Evolutionary conservation across 352 stramenopile genomes (phyloP).

Genomic region (Phytophthora idaei): DNA sequence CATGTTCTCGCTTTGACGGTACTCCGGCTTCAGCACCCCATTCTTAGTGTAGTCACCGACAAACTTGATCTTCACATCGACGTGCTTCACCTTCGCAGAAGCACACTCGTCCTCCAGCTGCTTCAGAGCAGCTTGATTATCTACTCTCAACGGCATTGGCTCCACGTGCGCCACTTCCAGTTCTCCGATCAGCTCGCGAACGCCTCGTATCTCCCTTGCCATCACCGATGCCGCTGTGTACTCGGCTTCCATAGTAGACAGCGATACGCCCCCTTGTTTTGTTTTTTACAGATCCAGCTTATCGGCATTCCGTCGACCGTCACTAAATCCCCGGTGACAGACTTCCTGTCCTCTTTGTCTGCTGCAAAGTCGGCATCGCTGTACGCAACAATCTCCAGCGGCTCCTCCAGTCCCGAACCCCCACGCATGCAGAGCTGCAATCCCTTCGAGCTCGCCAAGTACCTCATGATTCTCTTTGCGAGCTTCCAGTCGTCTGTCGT

Average conservation of each 20-base stretch:
- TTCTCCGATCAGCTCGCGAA: not conserved
- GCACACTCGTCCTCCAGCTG: constrained; percentile 1
- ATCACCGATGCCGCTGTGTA: constrained; percentile 10
- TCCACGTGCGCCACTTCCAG: not conserved
- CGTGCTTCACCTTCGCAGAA: constrained; percentile 13
- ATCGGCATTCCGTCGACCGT: constrained; percentile 16
- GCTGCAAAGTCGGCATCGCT: not conserved
- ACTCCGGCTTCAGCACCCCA: too few species aligned
- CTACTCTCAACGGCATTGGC: not conserved
- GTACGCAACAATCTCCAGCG: not conserved
- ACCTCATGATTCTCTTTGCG: not conserved
- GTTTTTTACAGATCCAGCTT: constrained; percentile 6
- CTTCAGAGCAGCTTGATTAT: not conserved
- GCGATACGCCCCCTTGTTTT: constrained; percentile 16
- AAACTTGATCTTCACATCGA: constrained; percentile 25
- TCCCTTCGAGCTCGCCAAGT: too few species aligned
- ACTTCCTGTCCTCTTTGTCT: not conserved
- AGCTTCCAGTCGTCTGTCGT: not conserved
- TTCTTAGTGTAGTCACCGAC: not conserved
- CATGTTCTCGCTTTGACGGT: too few species aligned
- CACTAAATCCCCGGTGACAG: constrained; percentile 7
- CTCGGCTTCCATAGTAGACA: constrained; percentile 29
- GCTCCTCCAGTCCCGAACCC: not conserved
- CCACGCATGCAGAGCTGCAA: too few species aligned
- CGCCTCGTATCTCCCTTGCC: not conserved